phyloP scores from a whole-genome alignment of 1,139 yeast species.

The Zygosaccharomyces sapae region DNA sequence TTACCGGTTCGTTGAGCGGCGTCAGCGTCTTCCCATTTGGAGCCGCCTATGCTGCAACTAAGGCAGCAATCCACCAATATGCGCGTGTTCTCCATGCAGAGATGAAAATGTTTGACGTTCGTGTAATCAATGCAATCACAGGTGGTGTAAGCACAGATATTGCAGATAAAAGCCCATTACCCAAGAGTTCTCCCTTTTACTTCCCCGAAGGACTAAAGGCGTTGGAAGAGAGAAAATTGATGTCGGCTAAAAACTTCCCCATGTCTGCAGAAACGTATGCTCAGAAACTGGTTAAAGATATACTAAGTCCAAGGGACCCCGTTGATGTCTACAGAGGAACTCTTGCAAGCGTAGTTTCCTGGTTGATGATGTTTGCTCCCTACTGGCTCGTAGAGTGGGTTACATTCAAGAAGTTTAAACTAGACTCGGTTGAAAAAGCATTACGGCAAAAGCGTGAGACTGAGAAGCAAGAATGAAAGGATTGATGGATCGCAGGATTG shows the following conservation, averaged over 20 bases:
- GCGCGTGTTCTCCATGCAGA: conserved; percentile 61
- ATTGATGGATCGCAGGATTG: conserved; percentile 1
- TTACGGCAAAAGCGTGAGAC: conserved; percentile 19
- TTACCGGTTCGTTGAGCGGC: conserved; percentile 72
- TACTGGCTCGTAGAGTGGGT: conserved; percentile 46
- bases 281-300: conserved; percentile 48
- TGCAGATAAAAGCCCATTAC: conserved; percentile 54
- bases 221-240: conserved; percentile 49
- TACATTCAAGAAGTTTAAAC: conserved; percentile 47
- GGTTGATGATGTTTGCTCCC: conserved; percentile 40
- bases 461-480: not conserved
- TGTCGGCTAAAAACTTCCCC: conserved; percentile 60
- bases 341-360: conserved; percentile 43
- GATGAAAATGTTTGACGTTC: conserved; percentile 68
- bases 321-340: conserved; percentile 56
- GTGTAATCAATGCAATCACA: conserved; percentile 65
- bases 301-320: conserved; percentile 39
- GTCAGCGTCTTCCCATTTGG: conserved; percentile 69
- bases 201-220: conserved; percentile 50
- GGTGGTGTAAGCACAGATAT: conserved; percentile 64
- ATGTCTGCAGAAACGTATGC: conserved; percentile 58
- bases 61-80: conserved; percentile 73
- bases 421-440: conserved; percentile 38
- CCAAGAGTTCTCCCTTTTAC: conserved; percentile 52
- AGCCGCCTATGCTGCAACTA: conserved; percentile 59